Evolutionary conservation across 805 yeast genomes (phyloP).

Genomic region (Candida boidinii): DNA sequence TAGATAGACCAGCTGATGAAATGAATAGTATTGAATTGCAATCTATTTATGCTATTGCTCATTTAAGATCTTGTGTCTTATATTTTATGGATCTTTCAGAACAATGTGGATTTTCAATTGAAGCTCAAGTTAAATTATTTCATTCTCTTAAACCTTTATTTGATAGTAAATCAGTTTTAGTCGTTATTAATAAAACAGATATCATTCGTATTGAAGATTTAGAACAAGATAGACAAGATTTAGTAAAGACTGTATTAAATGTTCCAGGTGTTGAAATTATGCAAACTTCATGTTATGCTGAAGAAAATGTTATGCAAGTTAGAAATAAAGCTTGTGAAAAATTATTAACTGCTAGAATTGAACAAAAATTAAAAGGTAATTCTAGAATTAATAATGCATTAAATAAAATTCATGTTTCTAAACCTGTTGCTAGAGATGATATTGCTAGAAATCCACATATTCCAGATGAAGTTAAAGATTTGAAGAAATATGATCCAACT

Average conservation of each 20-base stretch:
- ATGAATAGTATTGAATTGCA: slow-evolving; percentile 99
- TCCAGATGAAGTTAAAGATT: slow-evolving; percentile 61
- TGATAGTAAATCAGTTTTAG: slow-evolving; percentile 93
- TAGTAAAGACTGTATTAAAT: slow-evolving; percentile 56
- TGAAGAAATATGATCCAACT: slow-evolving; percentile 62
- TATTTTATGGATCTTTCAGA: slow-evolving; percentile 98
- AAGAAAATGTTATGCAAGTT: slow-evolving; percentile 91
- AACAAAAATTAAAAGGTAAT: slow-evolving; percentile 90
- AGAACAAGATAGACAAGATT: slow-evolving; percentile 61
- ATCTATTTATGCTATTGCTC: slow-evolving; percentile 97
- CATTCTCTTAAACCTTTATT: slow-evolving; percentile 95
- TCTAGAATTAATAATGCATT: slow-evolving; percentile 82
- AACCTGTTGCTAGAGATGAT: slow-evolving; percentile 85
- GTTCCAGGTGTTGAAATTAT: slow-evolving; percentile 83
- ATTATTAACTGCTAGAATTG: slow-evolving; percentile 89
- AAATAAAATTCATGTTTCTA: slow-evolving; percentile 92
- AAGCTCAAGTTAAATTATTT: slow-evolving; percentile 94
- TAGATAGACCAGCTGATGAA: slow-evolving; percentile 98
- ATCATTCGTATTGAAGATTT: slow-evolving; percentile 81
- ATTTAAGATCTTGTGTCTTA: slow-evolving; percentile 89
- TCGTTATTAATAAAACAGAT: slow-evolving; percentile 93
- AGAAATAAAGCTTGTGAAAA: slow-evolving; percentile 97
- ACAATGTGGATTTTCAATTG: slow-evolving; percentile 97
- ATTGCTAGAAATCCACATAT: slow-evolving; percentile 68
- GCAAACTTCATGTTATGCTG: slow-evolving; percentile 89